These are phyloP conservation scores for Salix purpurea DNA, from an alignment of 345 rosid species.

Conservation along the genomic window DNA sequence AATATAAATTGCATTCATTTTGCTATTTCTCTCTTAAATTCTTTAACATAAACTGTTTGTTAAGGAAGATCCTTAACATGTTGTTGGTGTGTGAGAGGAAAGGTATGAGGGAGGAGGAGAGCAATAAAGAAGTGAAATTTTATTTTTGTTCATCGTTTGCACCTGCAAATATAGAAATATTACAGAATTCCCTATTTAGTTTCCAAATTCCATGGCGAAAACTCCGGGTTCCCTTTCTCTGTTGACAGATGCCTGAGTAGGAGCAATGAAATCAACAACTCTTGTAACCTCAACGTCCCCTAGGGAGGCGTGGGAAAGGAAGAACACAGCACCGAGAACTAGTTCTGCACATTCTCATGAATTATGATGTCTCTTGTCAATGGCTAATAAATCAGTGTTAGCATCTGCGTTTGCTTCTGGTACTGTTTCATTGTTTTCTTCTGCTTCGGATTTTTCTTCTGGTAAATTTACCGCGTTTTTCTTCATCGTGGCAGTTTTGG, in stretches of 20 bases:
- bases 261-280: neutral
- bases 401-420: slow-evolving; percentile 11
- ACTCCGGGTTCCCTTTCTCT: neutral
- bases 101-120: no score
- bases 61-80: no score
- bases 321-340: neutral
- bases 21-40: no score
- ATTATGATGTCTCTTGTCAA: slow-evolving; percentile 9
- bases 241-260: neutral
- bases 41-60: no score
- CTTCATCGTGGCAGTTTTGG: slow-evolving; percentile 28
- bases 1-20: no score
- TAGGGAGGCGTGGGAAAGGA: neutral
- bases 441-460: slow-evolving; percentile 11
- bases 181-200: neutral
- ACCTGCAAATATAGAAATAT: neutral
- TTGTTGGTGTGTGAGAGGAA: no score
- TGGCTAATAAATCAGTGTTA: neutral
- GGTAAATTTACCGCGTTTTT: neutral
- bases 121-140: neutral
- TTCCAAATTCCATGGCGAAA: neutral
- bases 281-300: neutral
- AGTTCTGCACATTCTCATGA: neutral
- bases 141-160: neutral
- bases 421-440: slow-evolving; percentile 1